Evolutionary conservation across 2,329 filamentous ascomycete species (phyloP), one percentile per base, ranked within the genome.

Genomic region (Alternaria triticimaculans): DNA sequence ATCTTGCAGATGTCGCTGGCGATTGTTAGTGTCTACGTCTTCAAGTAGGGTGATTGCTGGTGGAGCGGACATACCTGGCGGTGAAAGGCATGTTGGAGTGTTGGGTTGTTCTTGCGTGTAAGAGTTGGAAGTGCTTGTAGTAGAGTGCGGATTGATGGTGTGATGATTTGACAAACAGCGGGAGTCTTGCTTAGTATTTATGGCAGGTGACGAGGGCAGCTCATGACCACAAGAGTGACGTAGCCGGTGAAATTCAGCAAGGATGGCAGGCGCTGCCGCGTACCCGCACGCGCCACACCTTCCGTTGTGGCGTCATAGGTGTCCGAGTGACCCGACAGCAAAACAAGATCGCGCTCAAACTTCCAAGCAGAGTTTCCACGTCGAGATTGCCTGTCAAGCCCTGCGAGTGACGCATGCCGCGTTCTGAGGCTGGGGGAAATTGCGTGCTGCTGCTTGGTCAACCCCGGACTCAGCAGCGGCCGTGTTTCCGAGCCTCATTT

Each of bases 1-100:
- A 92, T 91, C 85, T 92, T 92, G 88, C 89, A 89, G 83, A 92
- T 89, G 80, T 92, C 90, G 80, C 89, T 91, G 74, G 30, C 6
- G 28, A 6, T 41, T 45, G 63, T 68, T 67, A 75, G 75, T 62
- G 54, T 33, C 21, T 33, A 49, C 50, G 58, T 55, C 51, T 56
- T 33, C 26, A 61, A 2, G 18, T 9, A n/a, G 26, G 37, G 4
- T 30, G 12, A 3, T 8, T 10, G 43, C 10, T 15, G 57, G 26
- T 23, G 54, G 54, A 61, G 55, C 46, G 58, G 54, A 74, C 83
- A 77, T 79, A 86, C 84, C 82, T 85, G 76, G 84, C 85, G 74
- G 87, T 88, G 84, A 88, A 87, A 82, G 86, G 82, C 87, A 88
- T 89, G 76, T 62, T 84, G 82, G 69, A 58, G 66, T 62, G 55